A percentile compares a stretch with the other conserved stretches of the same genome.
Conservation (phyloP, 2,329 filamentous ascomycete species). For the Hysterium pulicare region DNA sequence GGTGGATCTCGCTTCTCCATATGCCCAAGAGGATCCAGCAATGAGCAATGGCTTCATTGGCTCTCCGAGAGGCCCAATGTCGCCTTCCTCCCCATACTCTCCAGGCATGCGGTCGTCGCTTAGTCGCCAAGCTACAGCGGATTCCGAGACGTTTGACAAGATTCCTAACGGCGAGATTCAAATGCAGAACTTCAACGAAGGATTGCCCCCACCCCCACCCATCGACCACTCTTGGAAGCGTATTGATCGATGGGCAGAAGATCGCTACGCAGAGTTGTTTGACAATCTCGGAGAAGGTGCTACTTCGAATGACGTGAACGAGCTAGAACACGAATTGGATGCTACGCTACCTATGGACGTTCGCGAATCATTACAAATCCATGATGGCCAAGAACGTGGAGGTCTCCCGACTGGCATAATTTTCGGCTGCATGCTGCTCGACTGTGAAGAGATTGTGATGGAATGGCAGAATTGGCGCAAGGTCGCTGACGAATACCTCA, state of each 20-base stretch:
- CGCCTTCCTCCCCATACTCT: conserved; percentile 73
- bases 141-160: conserved; percentile 53
- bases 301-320: conserved; percentile 92
- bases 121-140: conserved; percentile 61
- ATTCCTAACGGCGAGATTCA: conserved; percentile 79
- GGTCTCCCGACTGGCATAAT: conserved; percentile 88
- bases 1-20: conserved; percentile 74
- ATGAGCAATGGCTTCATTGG: conserved; percentile 58
- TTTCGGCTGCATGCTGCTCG: conserved; percentile 90
- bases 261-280: conserved; percentile 89
- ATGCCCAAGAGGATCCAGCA: conserved; percentile 67
- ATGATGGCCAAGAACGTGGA: conserved; percentile 96
- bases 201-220: conserved; percentile 83
- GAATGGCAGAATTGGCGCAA: conserved; percentile 96
- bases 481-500: conserved; percentile 86
- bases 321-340: conserved; percentile 92
- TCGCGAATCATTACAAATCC: conserved; percentile 82
- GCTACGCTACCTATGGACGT: conserved; percentile 91
- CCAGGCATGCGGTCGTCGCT: conserved; percentile 81
- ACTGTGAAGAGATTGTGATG: conserved; percentile 96
- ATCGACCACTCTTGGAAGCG: conserved; percentile 87
- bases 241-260: conserved; percentile 91
- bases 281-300: conserved; percentile 92
- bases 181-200: conserved; percentile 94
- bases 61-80: conserved; percentile 54